phyloP scores from a whole-genome alignment of 2,329 filamentous ascomycete species.

The Calonectria montana region DNA sequence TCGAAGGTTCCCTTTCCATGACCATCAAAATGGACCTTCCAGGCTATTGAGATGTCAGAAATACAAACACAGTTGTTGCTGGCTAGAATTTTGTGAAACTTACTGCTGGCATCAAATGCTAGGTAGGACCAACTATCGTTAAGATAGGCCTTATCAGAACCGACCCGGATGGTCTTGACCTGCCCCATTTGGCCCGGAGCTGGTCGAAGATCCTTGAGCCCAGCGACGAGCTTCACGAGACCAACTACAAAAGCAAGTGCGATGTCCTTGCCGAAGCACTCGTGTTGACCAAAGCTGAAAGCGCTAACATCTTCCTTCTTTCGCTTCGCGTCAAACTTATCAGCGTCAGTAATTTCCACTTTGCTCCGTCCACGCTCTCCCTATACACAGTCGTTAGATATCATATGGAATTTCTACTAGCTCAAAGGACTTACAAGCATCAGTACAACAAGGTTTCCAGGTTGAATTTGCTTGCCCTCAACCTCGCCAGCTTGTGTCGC shows the following conservation, averaged over 20 bases:
- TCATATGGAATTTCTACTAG: accelerated
- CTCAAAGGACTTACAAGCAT: constrained; percentile 49
- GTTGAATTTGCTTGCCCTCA: constrained; percentile 52
- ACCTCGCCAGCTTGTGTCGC: constrained; percentile 48
- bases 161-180: constrained; percentile 57
- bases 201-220: constrained; percentile 57
- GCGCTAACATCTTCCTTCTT: constrained; percentile 53
- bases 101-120: constrained; percentile 58
- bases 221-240: constrained; percentile 55
- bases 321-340: constrained; percentile 56
- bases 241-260: constrained; percentile 54
- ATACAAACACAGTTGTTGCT: not conserved
- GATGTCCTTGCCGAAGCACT: constrained; percentile 56
- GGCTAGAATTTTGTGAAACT: constrained; percentile 32
- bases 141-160: constrained; percentile 54
- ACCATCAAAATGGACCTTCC: constrained; percentile 53
- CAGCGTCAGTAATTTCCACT: constrained; percentile 49
- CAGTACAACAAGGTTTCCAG: constrained; percentile 54
- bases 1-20: constrained; percentile 49
- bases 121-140: constrained; percentile 62
- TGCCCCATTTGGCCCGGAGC: constrained; percentile 58
- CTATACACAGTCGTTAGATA: constrained; percentile 43
- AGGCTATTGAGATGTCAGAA: constrained; percentile 42
- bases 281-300: constrained; percentile 60
- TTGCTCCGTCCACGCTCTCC: constrained; percentile 53